Evolutionary conservation across 768 basidiomycete species (phyloP).

Genomic region (Suillus decipiens): DNA sequence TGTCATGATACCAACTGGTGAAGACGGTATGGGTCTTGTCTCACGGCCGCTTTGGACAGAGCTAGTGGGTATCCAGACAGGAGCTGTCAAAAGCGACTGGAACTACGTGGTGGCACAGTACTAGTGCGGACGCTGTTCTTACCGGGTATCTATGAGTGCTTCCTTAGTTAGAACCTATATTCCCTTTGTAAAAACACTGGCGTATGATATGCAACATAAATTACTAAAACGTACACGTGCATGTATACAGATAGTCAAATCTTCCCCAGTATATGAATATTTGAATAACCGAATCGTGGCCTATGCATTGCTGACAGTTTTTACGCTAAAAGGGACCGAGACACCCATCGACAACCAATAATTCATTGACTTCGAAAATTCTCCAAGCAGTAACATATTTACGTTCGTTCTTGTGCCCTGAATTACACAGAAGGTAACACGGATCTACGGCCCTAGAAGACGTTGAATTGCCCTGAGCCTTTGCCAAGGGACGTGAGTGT

Average conservation of each 20-base stretch:
- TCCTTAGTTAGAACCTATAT: neutral
- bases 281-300: too few relatives aligned
- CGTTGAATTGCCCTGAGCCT: neutral
- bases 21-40: slow-evolving; percentile 75
- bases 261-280: too few relatives aligned
- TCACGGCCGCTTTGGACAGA: slow-evolving; percentile 50
- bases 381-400: neutral
- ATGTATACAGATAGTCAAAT: neutral
- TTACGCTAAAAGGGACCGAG: too few relatives aligned
- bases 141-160: neutral
- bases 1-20: slow-evolving; percentile 52
- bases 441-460: neutral
- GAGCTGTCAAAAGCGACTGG: slow-evolving; percentile 78
- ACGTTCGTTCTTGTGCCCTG: neutral
- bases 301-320: too few relatives aligned
- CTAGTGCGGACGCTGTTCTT: slow-evolving; percentile 12
- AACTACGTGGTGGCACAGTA: slow-evolving; percentile 50
- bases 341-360: too few relatives aligned
- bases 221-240: neutral
- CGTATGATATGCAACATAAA: neutral
- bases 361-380: too few relatives aligned
- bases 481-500: neutral
- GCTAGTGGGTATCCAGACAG: slow-evolving; percentile 69
- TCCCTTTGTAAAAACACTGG: neutral
- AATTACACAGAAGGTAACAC: neutral